Conservation (phyloP, 2,329 filamentous ascomycete genomes). For the Scortechinia acanthostroma region DNA sequence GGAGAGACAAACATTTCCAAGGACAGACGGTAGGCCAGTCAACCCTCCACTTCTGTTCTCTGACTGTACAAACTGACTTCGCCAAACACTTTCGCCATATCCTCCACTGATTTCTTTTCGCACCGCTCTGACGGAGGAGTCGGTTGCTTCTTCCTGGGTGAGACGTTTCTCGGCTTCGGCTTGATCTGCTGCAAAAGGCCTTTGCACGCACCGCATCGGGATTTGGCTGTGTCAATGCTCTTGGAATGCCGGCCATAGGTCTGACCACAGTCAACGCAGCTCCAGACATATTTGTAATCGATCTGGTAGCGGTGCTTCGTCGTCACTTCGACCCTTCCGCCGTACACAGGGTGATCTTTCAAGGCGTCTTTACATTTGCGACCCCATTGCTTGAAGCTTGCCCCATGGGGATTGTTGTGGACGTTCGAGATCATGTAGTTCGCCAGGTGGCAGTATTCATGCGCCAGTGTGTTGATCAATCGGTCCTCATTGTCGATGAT, state of each 20-base stretch:
- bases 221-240: background rate
- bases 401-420: background rate
- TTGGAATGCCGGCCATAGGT: background rate
- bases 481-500: background rate
- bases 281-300: constrained; percentile 2
- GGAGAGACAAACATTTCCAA: too few species aligned
- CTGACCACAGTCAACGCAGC: background rate
- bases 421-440: constrained; percentile 1
- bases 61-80: background rate
- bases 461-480: background rate
- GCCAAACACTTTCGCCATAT: background rate
- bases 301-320: constrained; percentile 2
- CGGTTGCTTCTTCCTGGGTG: background rate
- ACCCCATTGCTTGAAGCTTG: constrained; percentile 1
- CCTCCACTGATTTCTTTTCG: background rate
- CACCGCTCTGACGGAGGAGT: background rate
- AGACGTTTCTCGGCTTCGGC: constrained; percentile 1
- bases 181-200: background rate
- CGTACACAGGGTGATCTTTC: background rate
- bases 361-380: background rate
- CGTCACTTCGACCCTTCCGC: background rate
- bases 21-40: too few species aligned
- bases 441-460: constrained; percentile 1
- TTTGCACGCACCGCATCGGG: background rate
- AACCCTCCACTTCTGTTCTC: too few species aligned